Percentiles rank a stretch among this genome's conserved stretches.
phyloP scores from a whole-genome alignment of 1,284 basidiomycete species.

The Cystobasidiaceae sp. region DNA sequence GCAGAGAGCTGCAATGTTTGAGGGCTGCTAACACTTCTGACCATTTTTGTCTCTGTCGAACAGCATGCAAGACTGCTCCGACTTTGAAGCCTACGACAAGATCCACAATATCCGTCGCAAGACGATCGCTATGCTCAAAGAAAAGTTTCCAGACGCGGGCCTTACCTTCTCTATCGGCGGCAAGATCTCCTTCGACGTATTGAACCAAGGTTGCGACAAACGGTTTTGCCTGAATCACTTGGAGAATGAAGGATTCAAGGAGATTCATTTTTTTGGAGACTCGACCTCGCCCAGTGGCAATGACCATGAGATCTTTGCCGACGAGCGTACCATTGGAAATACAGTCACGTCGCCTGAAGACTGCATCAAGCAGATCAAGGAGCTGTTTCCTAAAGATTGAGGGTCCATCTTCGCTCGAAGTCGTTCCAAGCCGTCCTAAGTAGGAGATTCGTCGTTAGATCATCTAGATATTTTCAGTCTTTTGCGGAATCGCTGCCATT shows the following conservation, averaged over 20 bases:
- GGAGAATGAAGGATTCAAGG: constrained; percentile 75
- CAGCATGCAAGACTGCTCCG: too few relatives aligned
- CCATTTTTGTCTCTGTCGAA: too few relatives aligned
- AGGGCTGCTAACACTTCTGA: too few relatives aligned
- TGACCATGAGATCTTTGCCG: constrained; percentile 85
- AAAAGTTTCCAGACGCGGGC: constrained; percentile 77
- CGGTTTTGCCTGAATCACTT: constrained; percentile 82
- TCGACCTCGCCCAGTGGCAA: constrained; percentile 86
- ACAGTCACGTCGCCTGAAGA: constrained; percentile 69
- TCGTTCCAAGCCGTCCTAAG: not conserved
- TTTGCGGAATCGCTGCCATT: not conserved
- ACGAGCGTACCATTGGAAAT: constrained; percentile 81
- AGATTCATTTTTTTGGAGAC: constrained; percentile 98
- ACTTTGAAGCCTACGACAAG: not conserved
- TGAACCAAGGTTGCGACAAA: constrained; percentile 77
- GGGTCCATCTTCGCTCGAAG: not conserved
- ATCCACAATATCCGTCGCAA: not conserved
- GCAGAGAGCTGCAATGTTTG: too few relatives aligned
- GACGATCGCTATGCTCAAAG: constrained; percentile 44
- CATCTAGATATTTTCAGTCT: too few relatives aligned
- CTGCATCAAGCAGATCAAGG: constrained; percentile 64
- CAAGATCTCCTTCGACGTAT: constrained; percentile 88
- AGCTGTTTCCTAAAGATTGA: constrained; percentile 56
- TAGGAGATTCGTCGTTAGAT: too few relatives aligned
- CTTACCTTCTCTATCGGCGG: constrained; percentile 93